Percentiles rank a stretch among this genome's conserved stretches.
Evolutionary conservation across 257 asterid species (phyloP).

Genomic region (Asclepias syriaca): DNA sequence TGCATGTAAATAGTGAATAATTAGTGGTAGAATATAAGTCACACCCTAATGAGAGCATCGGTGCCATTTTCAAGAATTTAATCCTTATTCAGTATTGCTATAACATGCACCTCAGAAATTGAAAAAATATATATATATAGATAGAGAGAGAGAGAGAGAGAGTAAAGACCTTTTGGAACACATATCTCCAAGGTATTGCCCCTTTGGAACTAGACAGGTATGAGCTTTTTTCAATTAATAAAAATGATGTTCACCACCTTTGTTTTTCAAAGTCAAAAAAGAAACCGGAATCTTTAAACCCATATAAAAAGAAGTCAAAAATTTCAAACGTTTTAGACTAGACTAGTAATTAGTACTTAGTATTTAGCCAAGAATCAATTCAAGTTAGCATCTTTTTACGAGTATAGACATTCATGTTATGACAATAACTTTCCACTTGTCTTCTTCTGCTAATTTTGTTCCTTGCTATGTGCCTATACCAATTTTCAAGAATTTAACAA

Average conservation of each 20-base stretch:
- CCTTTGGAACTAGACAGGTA: slow-evolving; percentile 27
- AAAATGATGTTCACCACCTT: slow-evolving; percentile 21
- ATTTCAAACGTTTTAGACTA: background rate
- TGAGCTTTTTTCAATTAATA: slow-evolving; percentile 11
- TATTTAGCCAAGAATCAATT: slow-evolving; percentile 5
- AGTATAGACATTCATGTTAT: slow-evolving; percentile 4
- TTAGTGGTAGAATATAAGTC: background rate
- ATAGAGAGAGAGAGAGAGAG: background rate
- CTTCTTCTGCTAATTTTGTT: background rate
- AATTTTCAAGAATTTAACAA: too few species aligned
- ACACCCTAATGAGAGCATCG: background rate
- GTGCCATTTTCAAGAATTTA: background rate
- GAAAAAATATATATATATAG: background rate
- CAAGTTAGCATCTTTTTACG: background rate
- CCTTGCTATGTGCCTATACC: background rate
- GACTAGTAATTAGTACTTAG: too few species aligned
- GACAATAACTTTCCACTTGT: background rate
- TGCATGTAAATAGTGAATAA: slow-evolving; percentile 5
- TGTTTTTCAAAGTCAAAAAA: slow-evolving; percentile 4
- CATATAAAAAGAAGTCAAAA: slow-evolving; percentile 8
- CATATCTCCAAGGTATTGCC: slow-evolving; percentile 19
- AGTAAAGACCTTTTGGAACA: slow-evolving; percentile 6
- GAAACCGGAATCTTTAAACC: slow-evolving; percentile 13
- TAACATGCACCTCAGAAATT: background rate
- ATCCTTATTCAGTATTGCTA: too few species aligned